These are phyloP conservation scores for Fermentozyma sake DNA, from an alignment of 1,139 yeast species.

Conservation along the genomic window DNA sequence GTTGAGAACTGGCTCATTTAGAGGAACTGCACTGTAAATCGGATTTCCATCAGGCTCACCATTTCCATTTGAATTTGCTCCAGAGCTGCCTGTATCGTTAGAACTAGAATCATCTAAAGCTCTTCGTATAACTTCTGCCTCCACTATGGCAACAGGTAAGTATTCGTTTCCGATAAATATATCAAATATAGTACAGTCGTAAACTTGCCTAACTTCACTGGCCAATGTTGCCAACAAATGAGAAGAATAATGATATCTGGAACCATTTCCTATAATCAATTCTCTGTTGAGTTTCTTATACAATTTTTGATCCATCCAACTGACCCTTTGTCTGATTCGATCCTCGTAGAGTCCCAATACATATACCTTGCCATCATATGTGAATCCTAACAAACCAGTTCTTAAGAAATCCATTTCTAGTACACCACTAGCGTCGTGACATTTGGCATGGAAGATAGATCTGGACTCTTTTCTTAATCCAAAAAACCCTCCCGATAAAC, in stretches of 20 bases:
- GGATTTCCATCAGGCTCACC: slow-evolving; percentile 12
- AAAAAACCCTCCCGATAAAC: slow-evolving; percentile 86
- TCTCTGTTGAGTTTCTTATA: slow-evolving; percentile 29
- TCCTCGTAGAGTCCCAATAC: slow-evolving; percentile 90
- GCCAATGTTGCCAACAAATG: slow-evolving; percentile 81
- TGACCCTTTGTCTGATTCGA: slow-evolving; percentile 71
- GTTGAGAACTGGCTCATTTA: slow-evolving; percentile 59
- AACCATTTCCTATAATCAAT: slow-evolving; percentile 32
- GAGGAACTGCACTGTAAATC: slow-evolving; percentile 32
- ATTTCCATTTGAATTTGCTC: slow-evolving; percentile 5
- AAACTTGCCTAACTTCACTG: slow-evolving; percentile 73
- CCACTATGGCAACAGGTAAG: slow-evolving; percentile 82
- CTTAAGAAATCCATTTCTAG: slow-evolving; percentile 77
- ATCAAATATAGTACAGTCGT: slow-evolving; percentile 91
- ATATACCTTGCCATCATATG: slow-evolving; percentile 80
- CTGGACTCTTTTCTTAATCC: slow-evolving; percentile 66
- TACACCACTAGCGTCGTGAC: slow-evolving; percentile 64
- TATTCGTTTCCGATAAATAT: slow-evolving; percentile 80
- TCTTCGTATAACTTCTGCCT: slow-evolving; percentile 65
- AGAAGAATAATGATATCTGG: slow-evolving; percentile 75
- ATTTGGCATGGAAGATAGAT: slow-evolving; percentile 75
- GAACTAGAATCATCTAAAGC: slow-evolving; percentile 19
- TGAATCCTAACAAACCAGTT: slow-evolving; percentile 87
- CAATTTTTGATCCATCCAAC: slow-evolving; percentile 55
- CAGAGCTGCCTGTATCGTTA: slow-evolving; percentile 15